Percentiles rank a stretch among this genome's conserved stretches.
phyloP scores from a whole-genome alignment of 805 yeast species.

The Kodamaea laetipori region DNA sequence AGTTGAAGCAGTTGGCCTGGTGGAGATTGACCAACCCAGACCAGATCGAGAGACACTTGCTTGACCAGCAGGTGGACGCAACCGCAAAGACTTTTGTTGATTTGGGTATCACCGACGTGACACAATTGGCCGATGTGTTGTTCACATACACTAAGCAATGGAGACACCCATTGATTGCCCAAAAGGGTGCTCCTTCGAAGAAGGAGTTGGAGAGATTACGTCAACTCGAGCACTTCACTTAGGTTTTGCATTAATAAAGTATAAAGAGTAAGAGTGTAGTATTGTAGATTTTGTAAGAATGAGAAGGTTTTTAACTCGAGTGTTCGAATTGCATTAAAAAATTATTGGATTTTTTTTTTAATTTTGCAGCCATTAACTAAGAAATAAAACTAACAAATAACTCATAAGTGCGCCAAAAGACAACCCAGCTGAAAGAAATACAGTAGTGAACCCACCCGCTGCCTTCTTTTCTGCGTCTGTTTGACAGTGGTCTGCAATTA shows the following conservation, averaged over 20 bases:
- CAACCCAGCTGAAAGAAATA: conserved; percentile 76
- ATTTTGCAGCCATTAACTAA: neutral
- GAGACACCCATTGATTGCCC: conserved; percentile 52
- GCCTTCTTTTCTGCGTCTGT: conserved; percentile 76
- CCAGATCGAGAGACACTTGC: conserved; percentile 69
- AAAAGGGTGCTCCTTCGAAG: conserved; percentile 44
- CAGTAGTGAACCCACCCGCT: conserved; percentile 90
- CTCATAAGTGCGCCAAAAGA: conserved; percentile 77
- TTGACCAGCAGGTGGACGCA: conserved; percentile 64
- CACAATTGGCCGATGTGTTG: conserved; percentile 46
- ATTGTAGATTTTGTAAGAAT: neutral
- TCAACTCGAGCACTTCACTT: conserved; percentile 46
- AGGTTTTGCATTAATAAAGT: conserved; percentile 9
- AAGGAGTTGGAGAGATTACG: conserved; percentile 46
- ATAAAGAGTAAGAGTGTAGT: neutral
- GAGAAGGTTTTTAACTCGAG: too few species aligned
- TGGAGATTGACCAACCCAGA: conserved; percentile 65
- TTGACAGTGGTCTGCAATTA: conserved; percentile 59
- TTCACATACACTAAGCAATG: conserved; percentile 49
- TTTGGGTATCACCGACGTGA: conserved; percentile 56
- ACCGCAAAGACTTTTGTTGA: conserved; percentile 66
- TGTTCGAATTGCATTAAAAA: too few species aligned
- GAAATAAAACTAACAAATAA: conserved; percentile 7
- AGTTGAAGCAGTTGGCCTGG: conserved; percentile 42
- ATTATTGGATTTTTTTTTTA: neutral